A percentile compares a stretch with the other conserved stretches of the same genome.
These are phyloP conservation scores for Cutaneotrichosporon sp. DNA, from an alignment of 1,284 basidiomycete species.

Conservation along the genomic window DNA sequence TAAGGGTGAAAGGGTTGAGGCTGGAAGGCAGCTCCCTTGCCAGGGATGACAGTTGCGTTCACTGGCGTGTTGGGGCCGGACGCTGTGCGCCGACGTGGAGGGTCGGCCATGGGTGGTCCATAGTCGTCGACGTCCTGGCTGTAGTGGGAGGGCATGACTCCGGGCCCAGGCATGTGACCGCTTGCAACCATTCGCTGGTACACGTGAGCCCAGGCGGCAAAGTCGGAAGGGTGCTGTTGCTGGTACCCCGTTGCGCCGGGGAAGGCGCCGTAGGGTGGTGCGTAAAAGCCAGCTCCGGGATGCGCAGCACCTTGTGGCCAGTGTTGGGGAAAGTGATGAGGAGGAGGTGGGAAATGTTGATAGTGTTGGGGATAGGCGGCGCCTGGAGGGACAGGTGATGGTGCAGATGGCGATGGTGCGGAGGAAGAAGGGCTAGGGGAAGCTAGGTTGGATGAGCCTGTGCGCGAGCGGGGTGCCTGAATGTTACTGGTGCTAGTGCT, in stretches of 20 bases:
- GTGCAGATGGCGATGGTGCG: slow-evolving; percentile 16
- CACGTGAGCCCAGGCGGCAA: slow-evolving; percentile 50
- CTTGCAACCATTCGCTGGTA: slow-evolving; percentile 50
- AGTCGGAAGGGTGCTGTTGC: slow-evolving; percentile 43
- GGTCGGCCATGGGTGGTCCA: slow-evolving; percentile 10
- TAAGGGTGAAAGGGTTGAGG: slow-evolving; percentile 33
- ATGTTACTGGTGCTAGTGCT: slow-evolving; percentile 15
- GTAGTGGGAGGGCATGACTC: slow-evolving; percentile 28
- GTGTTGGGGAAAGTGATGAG: slow-evolving; percentile 11
- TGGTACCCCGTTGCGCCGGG: slow-evolving; percentile 29
- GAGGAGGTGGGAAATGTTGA: slow-evolving; percentile 11
- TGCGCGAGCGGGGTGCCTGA: slow-evolving; percentile 21
- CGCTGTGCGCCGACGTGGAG: slow-evolving; percentile 31
- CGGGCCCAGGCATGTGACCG: slow-evolving; percentile 30
- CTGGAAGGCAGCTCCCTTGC: slow-evolving; percentile 4
- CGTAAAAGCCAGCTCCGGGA: slow-evolving; percentile 41
- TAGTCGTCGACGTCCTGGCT: slow-evolving; percentile 26
- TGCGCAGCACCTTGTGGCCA: slow-evolving; percentile 2
- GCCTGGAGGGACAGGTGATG: slow-evolving; percentile 17
- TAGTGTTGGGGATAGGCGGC: slow-evolving; percentile 15
- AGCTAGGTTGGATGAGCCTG: slow-evolving; percentile 23
- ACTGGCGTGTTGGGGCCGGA: slow-evolving; percentile 28
- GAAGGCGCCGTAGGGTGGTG: slow-evolving; percentile 31
- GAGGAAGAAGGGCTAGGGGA: slow-evolving; percentile 23
- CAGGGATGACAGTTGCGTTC: slow-evolving; percentile 1